Evolutionary conservation across 148 eudicot genomes (phyloP).

Genomic region (Oxyria digyna): DNA sequence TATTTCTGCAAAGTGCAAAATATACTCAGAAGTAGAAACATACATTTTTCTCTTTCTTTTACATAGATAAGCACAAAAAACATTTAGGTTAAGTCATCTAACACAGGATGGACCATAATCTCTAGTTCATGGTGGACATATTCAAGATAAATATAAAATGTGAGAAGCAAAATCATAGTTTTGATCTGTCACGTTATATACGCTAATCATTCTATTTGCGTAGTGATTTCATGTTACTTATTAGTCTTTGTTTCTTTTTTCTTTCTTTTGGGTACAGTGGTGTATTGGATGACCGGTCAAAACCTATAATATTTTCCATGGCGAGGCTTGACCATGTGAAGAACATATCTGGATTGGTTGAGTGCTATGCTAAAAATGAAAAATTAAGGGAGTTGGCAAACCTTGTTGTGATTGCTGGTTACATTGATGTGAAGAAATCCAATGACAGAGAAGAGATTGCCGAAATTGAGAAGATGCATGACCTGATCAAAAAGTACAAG

Average conservation of each 20-base stretch:
- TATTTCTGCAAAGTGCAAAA: background rate
- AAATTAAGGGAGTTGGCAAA: conserved; percentile 63
- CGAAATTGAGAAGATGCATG: conserved; percentile 92
- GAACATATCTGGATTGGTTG: conserved; percentile 91
- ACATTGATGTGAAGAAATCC: conserved; percentile 74
- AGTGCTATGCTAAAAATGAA: conserved; percentile 60
- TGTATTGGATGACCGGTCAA: conserved; percentile 53
- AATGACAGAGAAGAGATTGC: conserved; percentile 82
- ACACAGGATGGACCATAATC: background rate
- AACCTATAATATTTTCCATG: conserved; percentile 92
- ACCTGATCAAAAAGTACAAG: conserved; percentile 55
- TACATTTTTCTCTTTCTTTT: background rate
- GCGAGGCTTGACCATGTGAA: conserved; percentile 95
- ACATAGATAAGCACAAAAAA: too few relatives aligned
- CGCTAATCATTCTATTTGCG: background rate
- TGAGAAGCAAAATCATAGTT: background rate
- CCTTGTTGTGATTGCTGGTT: conserved; percentile 79
- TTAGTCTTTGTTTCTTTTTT: conserved; percentile 6
- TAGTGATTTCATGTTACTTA: background rate
- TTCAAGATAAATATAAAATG: background rate
- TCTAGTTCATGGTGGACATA: background rate
- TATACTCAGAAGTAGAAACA: background rate
- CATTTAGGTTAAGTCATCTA: background rate
- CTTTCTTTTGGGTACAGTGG: conserved; percentile 41
- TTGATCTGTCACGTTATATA: background rate